Evolutionary conservation across 164 flowering plant genomes (phyloP), one percentile per base, ranked within the genome.

Genomic region (Chimonanthus praecox): DNA sequence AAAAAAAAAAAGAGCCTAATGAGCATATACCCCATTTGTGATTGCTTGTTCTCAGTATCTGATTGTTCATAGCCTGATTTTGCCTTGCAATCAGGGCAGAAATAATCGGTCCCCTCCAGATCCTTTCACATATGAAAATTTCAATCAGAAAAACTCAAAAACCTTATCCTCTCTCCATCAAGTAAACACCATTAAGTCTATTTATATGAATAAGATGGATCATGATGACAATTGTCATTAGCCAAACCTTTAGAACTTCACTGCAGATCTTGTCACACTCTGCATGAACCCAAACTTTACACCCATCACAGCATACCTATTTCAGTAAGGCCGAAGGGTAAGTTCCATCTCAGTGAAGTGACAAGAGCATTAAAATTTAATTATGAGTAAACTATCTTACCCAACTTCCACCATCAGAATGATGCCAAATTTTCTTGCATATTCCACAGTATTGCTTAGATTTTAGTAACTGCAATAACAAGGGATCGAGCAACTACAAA

Each of bases 281-380:
- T 7, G 98, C 94, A 77, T 95, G 98, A 65, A 95, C 89, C 99
- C 98, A 95, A 72, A 91, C 94, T 84, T 93, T 88, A 83, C 99
- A 95, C 69, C 98, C 94, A 88, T 88, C 90, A 77, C 99, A 95
- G 3, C 91, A 87, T 44, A 95, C 93, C 98, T 92, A 67, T 74
- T 75, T 69, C 43, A 67, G 50, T 0, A 68, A 61, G 47, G 43
- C 43, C 50, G 7, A 58, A 73, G 4, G 8, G 45, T 47, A 48
- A 6, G 43, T 48, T 68, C 51, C 6, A 33, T 11, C 58, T 49
- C 33, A 47, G 6, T 5, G 46, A 10, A 65, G 70, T 47, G 33
- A 33, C 71, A n/a, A n/a, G 33, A 51, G 51, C 60, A 33, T 49
- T 49, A 71, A 33, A 33, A 33, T 33, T 33, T 15, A 33, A 33